Base-by-base conservation (phyloP, 768 basidiomycete species). In the Naematelia encephala region DNA sequence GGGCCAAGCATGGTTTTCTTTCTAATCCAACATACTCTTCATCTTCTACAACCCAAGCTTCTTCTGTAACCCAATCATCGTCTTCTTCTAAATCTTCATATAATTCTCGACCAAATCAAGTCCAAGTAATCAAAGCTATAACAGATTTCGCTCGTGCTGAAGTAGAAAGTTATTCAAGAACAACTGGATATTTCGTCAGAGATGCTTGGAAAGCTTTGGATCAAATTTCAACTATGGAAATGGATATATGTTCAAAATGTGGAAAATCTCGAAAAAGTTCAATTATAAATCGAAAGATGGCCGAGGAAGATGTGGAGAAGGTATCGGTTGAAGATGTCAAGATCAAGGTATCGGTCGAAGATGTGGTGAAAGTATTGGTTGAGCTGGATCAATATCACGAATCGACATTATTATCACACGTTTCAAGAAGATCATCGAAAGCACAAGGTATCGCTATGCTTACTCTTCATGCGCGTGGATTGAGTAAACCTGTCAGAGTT, bases 391-490 rank as follows among this genome's bases (percentile, higher is more conserved):
- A 81, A 8, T 80, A 88, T 21, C 91, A 91, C 77, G 89, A 98
- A 48, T 75, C 83, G 28, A 89, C 89, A 83, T 88, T 90, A 0
- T 83, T 96, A 52, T 98, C 94, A 71, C 90, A 94, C 73, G 86
- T 96, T 62, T 83, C 90, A 1, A 81, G 87, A 26, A 82, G 96
- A 12, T 91, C 93, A 27, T 93, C 91, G 28, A 87, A 84, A 56
- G 82, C 92, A 4, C 96, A 99, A 75, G 96, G 96, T 2, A 86
- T 90, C 12, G 94, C 94, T 3, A 83, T 97, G 44, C 83, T 99
- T 28, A 90, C 91, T 0, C 82, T 98, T 2, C 94, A 87, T 76
- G 81, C 87, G 16, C 89, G 86, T 70, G 88, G 90, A 0, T 87
- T 97, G 71, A 83, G 87, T 3, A 77, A 77, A 28, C 85, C 90